Conservation (phyloP, 768 basidiomycete species). For the Jaapia argillacea region DNA sequence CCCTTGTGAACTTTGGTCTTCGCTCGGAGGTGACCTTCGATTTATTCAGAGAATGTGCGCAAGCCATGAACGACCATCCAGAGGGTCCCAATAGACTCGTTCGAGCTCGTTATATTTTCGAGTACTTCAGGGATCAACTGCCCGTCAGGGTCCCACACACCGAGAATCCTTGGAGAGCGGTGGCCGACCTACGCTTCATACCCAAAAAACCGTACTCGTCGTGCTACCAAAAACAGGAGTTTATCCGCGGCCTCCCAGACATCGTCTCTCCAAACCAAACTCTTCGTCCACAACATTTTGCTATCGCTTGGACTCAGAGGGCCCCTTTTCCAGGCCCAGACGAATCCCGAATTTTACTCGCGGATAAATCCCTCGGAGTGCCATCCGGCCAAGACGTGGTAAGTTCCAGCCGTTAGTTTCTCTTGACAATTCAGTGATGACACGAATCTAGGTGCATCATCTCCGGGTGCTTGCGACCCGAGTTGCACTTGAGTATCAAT, state of each 20-base stretch:
- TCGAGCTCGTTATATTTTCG: constrained; percentile 23
- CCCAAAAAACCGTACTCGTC: constrained; percentile 19
- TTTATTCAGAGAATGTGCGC: constrained; percentile 27
- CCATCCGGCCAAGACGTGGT: constrained; percentile 35
- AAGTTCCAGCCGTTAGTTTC: constrained; percentile 10
- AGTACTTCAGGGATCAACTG: constrained; percentile 23
- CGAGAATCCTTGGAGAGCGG: constrained; percentile 16
- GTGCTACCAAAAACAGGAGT: constrained; percentile 5
- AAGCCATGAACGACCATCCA: constrained; percentile 19
- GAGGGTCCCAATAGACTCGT: constrained; percentile 9
- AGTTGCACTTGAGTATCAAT: constrained; percentile 12
- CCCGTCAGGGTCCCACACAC: constrained; percentile 17
- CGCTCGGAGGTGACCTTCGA: constrained; percentile 20
- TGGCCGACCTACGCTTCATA: constrained; percentile 30
- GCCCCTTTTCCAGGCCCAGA: constrained; percentile 21
- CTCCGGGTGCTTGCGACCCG: constrained; percentile 25
- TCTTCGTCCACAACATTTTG: constrained; percentile 25
- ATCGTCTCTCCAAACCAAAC: constrained; percentile 30
- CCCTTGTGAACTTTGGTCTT: no score
- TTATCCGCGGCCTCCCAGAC: constrained; percentile 18
- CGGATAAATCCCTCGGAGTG: constrained; percentile 26
- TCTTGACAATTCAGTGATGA: background rate
- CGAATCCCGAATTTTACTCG: constrained; percentile 20
- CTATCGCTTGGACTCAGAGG: constrained; percentile 42
- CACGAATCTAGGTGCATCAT: constrained; percentile 40